Evolutionary conservation across 495 filamentous ascomycete species (phyloP).

Genomic region (Penicillium paxilli): DNA sequence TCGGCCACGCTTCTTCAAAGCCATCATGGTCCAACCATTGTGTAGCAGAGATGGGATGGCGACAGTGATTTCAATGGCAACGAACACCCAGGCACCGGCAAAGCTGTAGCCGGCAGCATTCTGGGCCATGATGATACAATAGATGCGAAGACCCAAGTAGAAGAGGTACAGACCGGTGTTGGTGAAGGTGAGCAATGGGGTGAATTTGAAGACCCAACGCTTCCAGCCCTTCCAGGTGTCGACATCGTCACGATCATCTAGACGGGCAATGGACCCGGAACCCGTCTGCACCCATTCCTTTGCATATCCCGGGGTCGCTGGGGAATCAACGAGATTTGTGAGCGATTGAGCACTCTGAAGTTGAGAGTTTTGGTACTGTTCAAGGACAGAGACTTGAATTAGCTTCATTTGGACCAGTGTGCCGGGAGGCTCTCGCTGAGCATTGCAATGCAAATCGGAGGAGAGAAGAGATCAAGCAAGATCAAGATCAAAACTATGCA

Average conservation of each 20-base stretch:
- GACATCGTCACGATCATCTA: constrained; percentile 41
- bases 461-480: no score
- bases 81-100: constrained; percentile 42
- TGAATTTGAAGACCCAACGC: constrained; percentile 35
- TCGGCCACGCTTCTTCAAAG: constrained; percentile 37
- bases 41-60: constrained; percentile 42
- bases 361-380: constrained; percentile 26
- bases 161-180: constrained; percentile 37
- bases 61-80: constrained; percentile 37
- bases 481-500: background rate
- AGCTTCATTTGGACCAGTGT: background rate
- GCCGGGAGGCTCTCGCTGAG: background rate
- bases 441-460: no score
- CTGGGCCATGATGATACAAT: constrained; percentile 40
- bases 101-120: constrained; percentile 22
- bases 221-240: constrained; percentile 46
- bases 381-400: background rate
- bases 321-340: constrained; percentile 23
- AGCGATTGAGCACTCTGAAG: constrained; percentile 28
- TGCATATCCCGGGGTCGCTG: constrained; percentile 22
- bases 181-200: constrained; percentile 37
- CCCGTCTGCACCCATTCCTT: constrained; percentile 38
- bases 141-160: constrained; percentile 41
- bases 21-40: constrained; percentile 44
- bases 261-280: constrained; percentile 27